These are phyloP conservation scores for Pseudoneurospora amorphoporcata DNA, from an alignment of 495 filamentous ascomycete species.

Conservation along the genomic window DNA sequence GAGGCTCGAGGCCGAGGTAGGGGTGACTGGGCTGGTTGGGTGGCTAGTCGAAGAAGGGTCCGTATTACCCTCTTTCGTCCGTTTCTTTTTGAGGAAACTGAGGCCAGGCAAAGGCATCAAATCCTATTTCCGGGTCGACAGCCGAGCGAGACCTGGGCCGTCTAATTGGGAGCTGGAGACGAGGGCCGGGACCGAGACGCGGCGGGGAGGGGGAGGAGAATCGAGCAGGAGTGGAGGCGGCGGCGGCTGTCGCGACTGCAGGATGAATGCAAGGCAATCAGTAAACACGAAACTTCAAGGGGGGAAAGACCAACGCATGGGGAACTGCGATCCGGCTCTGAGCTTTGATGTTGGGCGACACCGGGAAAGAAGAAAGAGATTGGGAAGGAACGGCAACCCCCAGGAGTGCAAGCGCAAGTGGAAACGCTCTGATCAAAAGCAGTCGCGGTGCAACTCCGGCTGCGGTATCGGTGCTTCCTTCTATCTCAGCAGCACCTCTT, in stretches of 20 bases:
- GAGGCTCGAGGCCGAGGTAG: slow-evolving; percentile 37
- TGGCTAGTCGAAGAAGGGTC: slow-evolving; percentile 47
- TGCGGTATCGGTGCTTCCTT: background rate
- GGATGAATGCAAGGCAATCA: slow-evolving; percentile 16
- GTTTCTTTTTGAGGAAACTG: slow-evolving; percentile 94
- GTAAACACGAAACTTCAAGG: slow-evolving; percentile 4
- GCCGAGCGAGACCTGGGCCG: slow-evolving; percentile 6
- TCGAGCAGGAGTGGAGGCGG: background rate
- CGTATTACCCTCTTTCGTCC: slow-evolving; percentile 68
- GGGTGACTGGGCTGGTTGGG: slow-evolving; percentile 51
- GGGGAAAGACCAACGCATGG: slow-evolving; percentile 11
- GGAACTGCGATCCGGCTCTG: background rate
- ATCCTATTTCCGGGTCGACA: slow-evolving; percentile 9
- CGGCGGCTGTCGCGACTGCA: slow-evolving; percentile 7
- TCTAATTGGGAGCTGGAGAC: slow-evolving; percentile 13
- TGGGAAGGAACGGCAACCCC: background rate
- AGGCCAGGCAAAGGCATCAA: slow-evolving; percentile 54
- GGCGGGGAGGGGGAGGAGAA: background rate
- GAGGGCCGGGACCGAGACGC: background rate
- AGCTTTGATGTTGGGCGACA: background rate
- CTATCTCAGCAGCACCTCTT: background rate
- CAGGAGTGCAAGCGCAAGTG: background rate
- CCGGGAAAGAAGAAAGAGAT: background rate
- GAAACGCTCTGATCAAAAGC: background rate
- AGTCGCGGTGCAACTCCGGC: background rate